phyloP scores from a whole-genome alignment of 176 grass and related monocot species.

The barley (Hordeum vulgare) region MorexV3_pseudomolecules_assembly NC_058521.1:456170892-456171391 shows the following conservation, averaged over 20 bases:
- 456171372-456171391: conserved; percentile 68
- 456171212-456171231: conserved; percentile 37
- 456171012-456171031: conserved; percentile 1
- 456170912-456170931: neutral
- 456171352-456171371: neutral
- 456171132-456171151: neutral
- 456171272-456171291: conserved; percentile 69
- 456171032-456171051: neutral
- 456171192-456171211: neutral
- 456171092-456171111: conserved; percentile 96
- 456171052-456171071: neutral
- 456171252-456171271: conserved; percentile 80
- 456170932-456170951: neutral
- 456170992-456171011: neutral
- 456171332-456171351: neutral
- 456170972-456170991: conserved; percentile 18
- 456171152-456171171: neutral
- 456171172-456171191: neutral
- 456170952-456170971: neutral
- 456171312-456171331: neutral
- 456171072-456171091: neutral
- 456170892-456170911: neutral
- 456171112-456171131: conserved; percentile 61
- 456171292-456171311: neutral
- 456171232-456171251: conserved; percentile 51